Base-by-base conservation (phyloP, 495 filamentous ascomycete species). In the Hypoxylon cercidicola region DNA sequence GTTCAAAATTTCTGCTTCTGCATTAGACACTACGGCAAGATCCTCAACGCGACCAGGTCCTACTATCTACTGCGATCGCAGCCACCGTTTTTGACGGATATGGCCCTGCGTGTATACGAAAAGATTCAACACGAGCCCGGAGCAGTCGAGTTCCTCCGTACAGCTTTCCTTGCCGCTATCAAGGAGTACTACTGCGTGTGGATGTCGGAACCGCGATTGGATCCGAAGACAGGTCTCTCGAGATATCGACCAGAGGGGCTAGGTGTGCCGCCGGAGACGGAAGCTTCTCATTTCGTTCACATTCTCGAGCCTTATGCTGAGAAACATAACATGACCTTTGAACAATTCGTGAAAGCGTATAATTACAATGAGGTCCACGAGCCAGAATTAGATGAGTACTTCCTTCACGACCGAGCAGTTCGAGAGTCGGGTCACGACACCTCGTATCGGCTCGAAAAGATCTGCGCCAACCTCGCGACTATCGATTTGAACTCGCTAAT, bases 381-480 rank as follows among this genome's bases (percentile, higher is more conserved):
- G 78, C 93, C 93, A 1, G 90, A 93, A 37, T 82, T 99, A 9
- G 95, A 99, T 71, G 87, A 92, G 21, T 99, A 97, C 73, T 98
- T 97, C 79, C 78, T 96, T 67, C 95, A 99, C 72, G 96, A 99
- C 73, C 87, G 96, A 47, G 92, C 92, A 6, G 92, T 97, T 18
- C 88, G 95, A 45, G 95, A 98, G 72, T 97, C 93, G n/a, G 95
- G 95, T 18, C 95, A 99, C 72, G 95, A 99, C 74, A 98, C 93
- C 5, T 89, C 90, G 21, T 97, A 97, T 74, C 91, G 95, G 20
- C 81, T 99, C 0, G 95, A 97, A 75, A 87, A 88, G 15, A 84
- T 95, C 19, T 93, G 90, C 69, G 95, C 90, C 12, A 85, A 97
- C 70, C 80, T 98, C 20, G 95, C 93, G 15, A 98, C 95, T 1